Conservation (phyloP, 2,329 filamentous ascomycete genomes). For the Aspergillus sp. region DNA sequence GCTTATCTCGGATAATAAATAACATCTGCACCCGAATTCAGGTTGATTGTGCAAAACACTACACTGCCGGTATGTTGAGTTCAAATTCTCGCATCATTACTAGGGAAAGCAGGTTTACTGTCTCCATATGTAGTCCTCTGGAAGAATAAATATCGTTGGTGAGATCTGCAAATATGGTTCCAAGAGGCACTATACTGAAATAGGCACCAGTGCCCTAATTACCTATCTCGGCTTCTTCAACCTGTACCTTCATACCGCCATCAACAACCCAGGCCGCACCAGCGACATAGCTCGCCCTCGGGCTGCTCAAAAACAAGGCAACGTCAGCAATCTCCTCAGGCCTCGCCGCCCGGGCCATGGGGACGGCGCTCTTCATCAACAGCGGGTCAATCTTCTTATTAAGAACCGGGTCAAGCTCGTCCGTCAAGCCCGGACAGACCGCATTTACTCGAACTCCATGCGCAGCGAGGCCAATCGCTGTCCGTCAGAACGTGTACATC, state of each 20-base stretch:
- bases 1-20: too few relatives aligned
- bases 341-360: slow-evolving; percentile 24
- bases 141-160: too few relatives aligned
- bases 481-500: neutral
- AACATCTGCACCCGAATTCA: too few relatives aligned
- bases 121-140: too few relatives aligned
- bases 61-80: too few relatives aligned
- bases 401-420: neutral
- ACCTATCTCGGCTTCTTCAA: too few relatives aligned
- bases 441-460: slow-evolving; percentile 34
- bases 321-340: slow-evolving; percentile 23
- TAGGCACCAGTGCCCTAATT: too few relatives aligned
- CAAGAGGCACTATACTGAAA: too few relatives aligned
- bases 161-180: too few relatives aligned
- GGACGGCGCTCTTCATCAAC: slow-evolving; percentile 17
- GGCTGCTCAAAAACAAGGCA: slow-evolving; percentile 7
- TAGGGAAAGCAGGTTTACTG: too few relatives aligned
- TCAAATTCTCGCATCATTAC: too few relatives aligned
- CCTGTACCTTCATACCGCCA: slow-evolving; percentile 3
- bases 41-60: too few relatives aligned
- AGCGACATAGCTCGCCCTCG: slow-evolving; percentile 7
- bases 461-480: slow-evolving; percentile 28
- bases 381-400: neutral
- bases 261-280: slow-evolving; percentile 9
- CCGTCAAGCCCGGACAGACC: slow-evolving; percentile 33